Evolutionary conservation across 495 filamentous ascomycete genomes (phyloP), one percentile per base, ranked within the genome.

Genomic region (Thermothielavioides terrestris): DNA sequence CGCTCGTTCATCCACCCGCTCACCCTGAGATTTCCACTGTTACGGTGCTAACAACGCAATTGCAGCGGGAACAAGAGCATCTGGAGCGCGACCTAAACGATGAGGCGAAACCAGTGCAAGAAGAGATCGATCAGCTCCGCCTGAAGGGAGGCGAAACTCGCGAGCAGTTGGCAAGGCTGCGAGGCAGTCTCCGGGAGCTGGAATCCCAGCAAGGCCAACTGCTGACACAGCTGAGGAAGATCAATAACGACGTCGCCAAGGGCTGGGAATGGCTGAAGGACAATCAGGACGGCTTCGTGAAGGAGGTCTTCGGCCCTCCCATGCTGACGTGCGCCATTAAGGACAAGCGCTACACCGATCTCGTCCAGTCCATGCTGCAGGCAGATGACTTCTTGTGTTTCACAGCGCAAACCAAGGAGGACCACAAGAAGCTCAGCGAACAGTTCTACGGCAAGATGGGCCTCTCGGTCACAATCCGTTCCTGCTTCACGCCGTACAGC

Each of bases 241-340:
- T 71, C 2, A 82, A 84, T 4, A 35, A 26, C 0, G 87, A 97
- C 47, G 80, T 84, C 2, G 68, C 72, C 10, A 73, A 61, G 56
- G 84, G 81, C 20, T 95, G 89, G 80, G 75, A 80, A 39, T 97
- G 89, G 87, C 67, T 96, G 48, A 74, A 83, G 53, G 61, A 80
- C 2, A 81, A 97, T 63, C 78, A 75, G 35, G 63, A 77, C 55
- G 62, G 75, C 22, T 96, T 97, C 49, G 78, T 90, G 61, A 79
- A 84, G 46, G 76, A 85, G 53, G 83, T 97, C 20, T 90, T 88
- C 64, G 89, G 88, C 0, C 92, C 92, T 15, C 81, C 92, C 0
- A 75, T 91, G 49, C 68, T 99, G 12, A 81, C 75, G 20, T 95
- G 91, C 64, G 85, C 85, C 0, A 65, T 96, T 30, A 90, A 84